Base-by-base conservation (phyloP, 495 filamentous ascomycete species). In the Clohesyomyces aquaticus region DNA sequence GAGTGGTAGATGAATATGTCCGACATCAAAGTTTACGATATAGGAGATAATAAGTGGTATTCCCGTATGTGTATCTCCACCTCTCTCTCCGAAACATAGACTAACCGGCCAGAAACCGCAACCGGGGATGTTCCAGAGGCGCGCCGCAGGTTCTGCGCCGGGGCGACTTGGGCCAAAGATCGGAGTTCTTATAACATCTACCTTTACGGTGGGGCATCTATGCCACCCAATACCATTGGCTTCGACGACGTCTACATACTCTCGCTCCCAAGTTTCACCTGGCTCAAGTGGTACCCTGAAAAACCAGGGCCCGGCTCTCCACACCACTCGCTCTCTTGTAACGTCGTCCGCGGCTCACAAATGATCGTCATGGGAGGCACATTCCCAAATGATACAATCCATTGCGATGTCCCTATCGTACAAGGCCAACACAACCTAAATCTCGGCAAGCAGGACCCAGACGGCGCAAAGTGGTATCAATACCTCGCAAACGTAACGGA, bases 171-270 rank as follows among this genome's bases (percentile, higher is more conserved):
- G 72, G 73, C 83, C 1, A 48, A 72, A 12, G 83, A 85, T 64
- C 73, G 76, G 43, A 81, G 81, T 12, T 82, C 70, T 1, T 76
- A 79, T 59, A 84, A 85, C 59, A 82, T 85, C 14, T 83, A 83
- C 55, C 71, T 82, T n/a, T 81, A 79, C 67, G 81, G 80, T 32
- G 81, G 81, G 9, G 72, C 73, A 22, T 75, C 75, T 32, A 72
- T 79, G 32, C 32, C 32, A 4, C 69, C 67, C 77, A 35, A 69
- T 61, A 66, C 63, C 4, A 53, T 71, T 22, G 80, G 79, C 8
- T 82, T 75, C 61, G 81, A 82, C 63, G 83, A 86, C 71, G 76
- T 85, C 18, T 85, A 81, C 51, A 79, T 84, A 41, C 76, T 86
- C 12, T 75, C 76, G 48, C 69, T 86, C 9, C 83, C 83, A 11